These are phyloP conservation scores for Fusarium floridanum DNA, from an alignment of 2,329 filamentous ascomycete species.

Conservation along the genomic window DNA sequence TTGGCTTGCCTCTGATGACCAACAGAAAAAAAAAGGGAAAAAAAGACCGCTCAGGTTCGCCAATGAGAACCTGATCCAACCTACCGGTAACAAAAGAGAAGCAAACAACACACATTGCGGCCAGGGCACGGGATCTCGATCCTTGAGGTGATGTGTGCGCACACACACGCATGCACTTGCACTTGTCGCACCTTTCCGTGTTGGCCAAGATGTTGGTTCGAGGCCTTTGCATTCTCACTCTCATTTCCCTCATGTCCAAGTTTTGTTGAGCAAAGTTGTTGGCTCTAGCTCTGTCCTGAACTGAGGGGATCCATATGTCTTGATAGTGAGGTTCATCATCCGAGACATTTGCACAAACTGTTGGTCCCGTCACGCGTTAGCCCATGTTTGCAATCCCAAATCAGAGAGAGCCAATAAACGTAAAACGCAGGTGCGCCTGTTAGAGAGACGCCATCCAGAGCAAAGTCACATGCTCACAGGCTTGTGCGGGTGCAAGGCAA, in stretches of 20 bases:
- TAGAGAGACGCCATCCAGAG: constrained; percentile 21
- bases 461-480: constrained; percentile 43
- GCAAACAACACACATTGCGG: neutral
- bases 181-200: neutral
- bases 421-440: constrained; percentile 19
- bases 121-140: constrained; percentile 21
- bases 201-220: constrained; percentile 3
- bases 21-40: neutral
- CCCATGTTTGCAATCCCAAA: neutral
- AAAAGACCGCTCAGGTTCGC: neutral
- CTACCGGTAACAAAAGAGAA: constrained; percentile 26
- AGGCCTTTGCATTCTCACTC: neutral
- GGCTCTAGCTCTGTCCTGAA: neutral
- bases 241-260: neutral
- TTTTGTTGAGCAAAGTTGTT: neutral
- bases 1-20: constrained; percentile 21
- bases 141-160: neutral
- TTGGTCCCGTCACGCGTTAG: neutral
- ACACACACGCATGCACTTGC: neutral
- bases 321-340: neutral
- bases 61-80: constrained; percentile 17
- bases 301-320: neutral
- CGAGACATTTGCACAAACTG: constrained; percentile 6
- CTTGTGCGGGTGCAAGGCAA: constrained; percentile 44
- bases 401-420: constrained; percentile 16